Base-by-base conservation (phyloP, 2,329 filamentous ascomycete species). In the Penicillium italicum region DNA sequence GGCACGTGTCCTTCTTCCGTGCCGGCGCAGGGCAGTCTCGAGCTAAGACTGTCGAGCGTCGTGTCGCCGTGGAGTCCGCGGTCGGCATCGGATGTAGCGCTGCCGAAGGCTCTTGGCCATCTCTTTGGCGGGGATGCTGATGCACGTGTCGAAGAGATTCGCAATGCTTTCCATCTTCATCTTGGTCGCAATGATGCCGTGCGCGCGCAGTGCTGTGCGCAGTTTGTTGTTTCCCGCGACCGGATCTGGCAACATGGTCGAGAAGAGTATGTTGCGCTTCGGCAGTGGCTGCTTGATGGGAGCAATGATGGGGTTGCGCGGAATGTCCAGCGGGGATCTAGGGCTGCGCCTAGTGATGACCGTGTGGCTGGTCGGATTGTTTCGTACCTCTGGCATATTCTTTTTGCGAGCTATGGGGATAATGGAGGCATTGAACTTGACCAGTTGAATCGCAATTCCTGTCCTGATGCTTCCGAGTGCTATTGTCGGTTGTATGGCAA, bases 191-290 rank as follows among this genome's bases (percentile, higher is more conserved):
- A 72, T 68, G 65, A 79, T 74, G 64, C 77, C 55, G 34, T 80
- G 58, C 64, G 77, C 53, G 70, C 76, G 41, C 76, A 81, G 66
- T 84, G 82, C 64, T 84, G 81, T 69, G 81, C 81, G 11, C 82
- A 83, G 58, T 84, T 83, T 64, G 79, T 77, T 12, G 80, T 83
- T 22, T 73, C 77, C 3, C 69, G 78, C 5, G 73, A 78, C 12
- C 72, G 74, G 18, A 75, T 83, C 18, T 77, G 74, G 67, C 75
- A 77, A 55, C 79, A 82, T 66, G 73, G 74, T 0, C 71, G 74
- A 1, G 77, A 78, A 11, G 79, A 82, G 60, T 82, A 83, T 62
- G 62, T 79, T 14, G 80, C 79, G 24, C 68, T 83, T 50, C 72
- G 81, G 36, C 77, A 82, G 58, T 84, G 82, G 82, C 66, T 84